phyloP scores from a whole-genome alignment of 768 basidiomycete species.

The Termitomyces sp. region DNA sequence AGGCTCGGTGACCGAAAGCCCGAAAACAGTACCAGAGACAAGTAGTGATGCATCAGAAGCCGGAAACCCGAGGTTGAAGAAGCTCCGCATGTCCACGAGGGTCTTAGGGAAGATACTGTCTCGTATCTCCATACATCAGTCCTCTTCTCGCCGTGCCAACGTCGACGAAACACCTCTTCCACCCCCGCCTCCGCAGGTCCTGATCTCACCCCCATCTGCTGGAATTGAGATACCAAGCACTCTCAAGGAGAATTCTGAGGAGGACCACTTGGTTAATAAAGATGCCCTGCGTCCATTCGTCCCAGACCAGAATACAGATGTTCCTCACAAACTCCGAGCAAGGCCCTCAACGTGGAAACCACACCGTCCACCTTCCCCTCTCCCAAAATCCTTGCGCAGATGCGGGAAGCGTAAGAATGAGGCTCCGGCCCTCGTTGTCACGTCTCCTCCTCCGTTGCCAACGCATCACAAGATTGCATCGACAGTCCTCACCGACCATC shows the following conservation, averaged over 20 bases:
- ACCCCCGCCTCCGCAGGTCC: conserved; percentile 9
- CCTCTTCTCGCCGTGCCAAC: not conserved
- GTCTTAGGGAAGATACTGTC: conserved; percentile 15
- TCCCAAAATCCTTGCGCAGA: conserved; percentile 6
- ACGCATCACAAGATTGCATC: not conserved
- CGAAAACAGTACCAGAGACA: not conserved
- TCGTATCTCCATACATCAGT: conserved; percentile 9
- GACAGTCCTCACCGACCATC: not conserved
- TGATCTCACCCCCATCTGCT: conserved; percentile 10
- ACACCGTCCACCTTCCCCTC: conserved; percentile 15
- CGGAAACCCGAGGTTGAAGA: conserved; percentile 1
- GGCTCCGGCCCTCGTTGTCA: not conserved
- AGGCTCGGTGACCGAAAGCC: not conserved
- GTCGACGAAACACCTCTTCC: conserved; percentile 3
- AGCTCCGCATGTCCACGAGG: conserved; percentile 7
- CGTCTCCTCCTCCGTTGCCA: conserved; percentile 8
- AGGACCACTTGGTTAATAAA: not conserved
- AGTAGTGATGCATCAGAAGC: not conserved
- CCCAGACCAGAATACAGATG: not conserved
- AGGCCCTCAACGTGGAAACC: conserved; percentile 14
- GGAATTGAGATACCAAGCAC: conserved; percentile 3
- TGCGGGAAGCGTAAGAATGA: conserved; percentile 5
- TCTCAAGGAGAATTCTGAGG: not conserved
- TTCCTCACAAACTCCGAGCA: not conserved
- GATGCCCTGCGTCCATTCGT: not conserved